phyloP scores from a whole-genome alignment of 768 basidiomycete genomes.

The Lactarius psammicola region DNA sequence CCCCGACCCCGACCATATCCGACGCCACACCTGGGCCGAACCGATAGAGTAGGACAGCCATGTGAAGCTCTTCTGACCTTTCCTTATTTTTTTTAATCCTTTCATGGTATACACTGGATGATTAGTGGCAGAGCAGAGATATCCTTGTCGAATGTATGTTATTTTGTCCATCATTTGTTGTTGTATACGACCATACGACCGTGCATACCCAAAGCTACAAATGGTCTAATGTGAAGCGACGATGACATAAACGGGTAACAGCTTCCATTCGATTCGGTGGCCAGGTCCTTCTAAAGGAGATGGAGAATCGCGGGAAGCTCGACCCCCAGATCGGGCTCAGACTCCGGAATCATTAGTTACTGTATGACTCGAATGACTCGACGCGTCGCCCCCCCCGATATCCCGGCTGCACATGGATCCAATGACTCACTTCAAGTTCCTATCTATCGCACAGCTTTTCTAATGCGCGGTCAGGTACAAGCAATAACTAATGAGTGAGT shows the following conservation, averaged over 20 bases:
- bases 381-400: background rate
- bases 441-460: background rate
- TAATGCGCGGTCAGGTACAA: background rate
- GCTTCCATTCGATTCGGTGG: background rate
- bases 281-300: no score
- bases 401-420: background rate
- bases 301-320: background rate
- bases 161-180: background rate
- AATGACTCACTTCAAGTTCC: background rate
- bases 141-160: background rate
- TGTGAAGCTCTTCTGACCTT: background rate
- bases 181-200: no score
- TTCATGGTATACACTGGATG: background rate
- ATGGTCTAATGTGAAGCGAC: no score
- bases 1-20: background rate
- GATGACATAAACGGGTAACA: background rate
- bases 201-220: background rate
- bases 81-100: background rate
- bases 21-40: background rate
- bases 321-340: background rate
- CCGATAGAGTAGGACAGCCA: background rate
- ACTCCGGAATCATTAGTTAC: background rate
- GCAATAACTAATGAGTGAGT: background rate
- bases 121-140: background rate
- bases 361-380: background rate